These are phyloP conservation scores for Chloranthus sessilifolius DNA, from an alignment of 164 flowering plant species.

Conservation along the genomic window DNA sequence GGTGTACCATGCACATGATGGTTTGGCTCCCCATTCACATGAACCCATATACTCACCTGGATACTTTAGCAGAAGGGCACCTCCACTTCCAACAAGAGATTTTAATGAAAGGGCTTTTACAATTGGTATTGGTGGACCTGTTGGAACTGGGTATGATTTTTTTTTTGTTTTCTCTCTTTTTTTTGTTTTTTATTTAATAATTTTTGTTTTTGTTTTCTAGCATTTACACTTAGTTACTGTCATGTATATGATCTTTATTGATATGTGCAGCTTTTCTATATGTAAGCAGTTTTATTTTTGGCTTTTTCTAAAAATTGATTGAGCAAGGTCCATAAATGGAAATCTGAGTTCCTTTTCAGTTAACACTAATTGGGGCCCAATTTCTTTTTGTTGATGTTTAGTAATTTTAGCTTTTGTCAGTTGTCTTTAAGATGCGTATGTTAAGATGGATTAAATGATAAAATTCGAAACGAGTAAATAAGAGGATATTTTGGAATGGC, in stretches of 20 bases:
- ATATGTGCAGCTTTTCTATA: too few species aligned
- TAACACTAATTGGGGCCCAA: too few species aligned
- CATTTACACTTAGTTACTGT: background rate
- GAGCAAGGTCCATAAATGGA: background rate
- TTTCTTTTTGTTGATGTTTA: too few species aligned
- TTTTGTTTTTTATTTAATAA: background rate
- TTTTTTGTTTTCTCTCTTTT: constrained; percentile 1
- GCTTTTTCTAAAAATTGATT: background rate
- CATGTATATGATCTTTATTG: background rate
- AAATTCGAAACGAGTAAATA: too few species aligned
- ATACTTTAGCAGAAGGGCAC: constrained; percentile 76
- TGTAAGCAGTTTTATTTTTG: too few species aligned
- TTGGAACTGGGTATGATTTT: constrained; percentile 81
- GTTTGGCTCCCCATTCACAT: constrained; percentile 92
- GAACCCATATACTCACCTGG: constrained; percentile 98
- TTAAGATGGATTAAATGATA: too few species aligned
- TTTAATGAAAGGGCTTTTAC: constrained; percentile 90
- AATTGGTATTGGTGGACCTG: constrained; percentile 96
- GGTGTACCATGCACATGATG: constrained; percentile 92
- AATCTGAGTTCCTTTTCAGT: too few species aligned
- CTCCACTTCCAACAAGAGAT: constrained; percentile 56
- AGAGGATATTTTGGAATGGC: too few species aligned
- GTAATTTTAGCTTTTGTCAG: too few species aligned
- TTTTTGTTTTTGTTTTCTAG: background rate
- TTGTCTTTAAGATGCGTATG: too few species aligned